A percentile compares a stretch with the other conserved stretches of the same genome.
Evolutionary conservation across 495 filamentous ascomycete species (phyloP).

Genomic region (Astrothelium macrocarpum): DNA sequence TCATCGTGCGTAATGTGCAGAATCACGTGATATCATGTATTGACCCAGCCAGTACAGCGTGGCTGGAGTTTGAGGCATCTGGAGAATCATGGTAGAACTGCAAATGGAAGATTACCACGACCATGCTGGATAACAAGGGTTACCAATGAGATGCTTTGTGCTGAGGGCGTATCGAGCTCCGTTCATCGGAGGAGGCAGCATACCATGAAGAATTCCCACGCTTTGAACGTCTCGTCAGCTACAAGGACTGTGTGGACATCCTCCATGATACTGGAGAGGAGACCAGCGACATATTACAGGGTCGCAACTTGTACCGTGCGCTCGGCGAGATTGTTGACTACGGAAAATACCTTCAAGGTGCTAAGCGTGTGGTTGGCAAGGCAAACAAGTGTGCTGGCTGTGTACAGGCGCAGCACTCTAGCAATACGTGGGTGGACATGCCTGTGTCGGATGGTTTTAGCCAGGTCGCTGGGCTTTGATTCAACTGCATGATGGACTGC

Average conservation of each 20-base stretch:
- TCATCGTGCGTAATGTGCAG: slow-evolving; percentile 31
- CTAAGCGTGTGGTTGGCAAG: slow-evolving; percentile 6
- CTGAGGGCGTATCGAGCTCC: neutral
- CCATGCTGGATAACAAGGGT: neutral
- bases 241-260: neutral
- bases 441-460: slow-evolving; percentile 8
- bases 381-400: slow-evolving; percentile 3
- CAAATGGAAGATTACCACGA: slow-evolving; percentile 21
- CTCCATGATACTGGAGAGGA: neutral
- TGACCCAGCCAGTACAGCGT: slow-evolving; percentile 25
- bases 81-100: slow-evolving; percentile 27
- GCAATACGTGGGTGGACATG: slow-evolving; percentile 7
- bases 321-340: slow-evolving; percentile 8
- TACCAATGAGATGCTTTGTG: neutral
- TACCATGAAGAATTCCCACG: neutral
- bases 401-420: neutral
- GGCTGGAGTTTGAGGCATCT: slow-evolving; percentile 8
- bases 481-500: slow-evolving; percentile 9
- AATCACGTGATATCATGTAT: slow-evolving; percentile 37
- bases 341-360: neutral
- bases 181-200: neutral
- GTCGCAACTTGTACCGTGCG: slow-evolving; percentile 13
- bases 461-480: slow-evolving; percentile 9
- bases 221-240: neutral
- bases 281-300: slow-evolving; percentile 2